Conservation (phyloP, 352 stramenopile genomes). For the Phytophthora litchii region DNA sequence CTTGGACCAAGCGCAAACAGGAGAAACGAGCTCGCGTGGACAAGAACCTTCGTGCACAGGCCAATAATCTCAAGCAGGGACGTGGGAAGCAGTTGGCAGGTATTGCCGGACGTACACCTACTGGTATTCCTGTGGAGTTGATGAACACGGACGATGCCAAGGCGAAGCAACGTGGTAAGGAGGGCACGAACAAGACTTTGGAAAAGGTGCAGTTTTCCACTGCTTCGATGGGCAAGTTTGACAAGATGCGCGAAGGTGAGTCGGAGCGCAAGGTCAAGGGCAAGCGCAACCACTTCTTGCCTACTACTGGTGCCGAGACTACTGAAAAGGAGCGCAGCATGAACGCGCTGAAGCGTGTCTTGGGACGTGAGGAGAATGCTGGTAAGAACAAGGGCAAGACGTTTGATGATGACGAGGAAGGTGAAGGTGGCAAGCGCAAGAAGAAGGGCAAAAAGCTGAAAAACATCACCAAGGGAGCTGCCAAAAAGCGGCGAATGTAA, state of each 20-base stretch:
- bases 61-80: conserved; percentile 76
- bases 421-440: conserved; percentile 61
- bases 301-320: conserved; percentile 65
- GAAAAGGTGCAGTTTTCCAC: conserved; percentile 93
- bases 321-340: conserved; percentile 86
- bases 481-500: conserved; percentile 71
- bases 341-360: conserved; percentile 75
- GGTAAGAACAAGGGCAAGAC: conserved; percentile 73
- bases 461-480: conserved; percentile 75
- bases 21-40: conserved; percentile 91
- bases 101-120: conserved; percentile 53
- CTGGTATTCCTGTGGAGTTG: conserved; percentile 92
- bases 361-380: conserved; percentile 79
- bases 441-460: conserved; percentile 70
- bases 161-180: conserved; percentile 89
- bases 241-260: conserved; percentile 93
- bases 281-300: conserved; percentile 87
- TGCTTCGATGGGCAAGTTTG: conserved; percentile 94
- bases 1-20: conserved; percentile 93
- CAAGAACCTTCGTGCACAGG: conserved; percentile 92
- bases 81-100: conserved; percentile 62
- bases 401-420: conserved; percentile 60
- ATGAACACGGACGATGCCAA: conserved; percentile 75
- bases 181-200: conserved; percentile 87
- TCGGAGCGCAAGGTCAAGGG: conserved; percentile 87